Evolutionary conservation across 306 rosid genomes (phyloP).

Genomic region (Crataegus laevigata): DNA sequence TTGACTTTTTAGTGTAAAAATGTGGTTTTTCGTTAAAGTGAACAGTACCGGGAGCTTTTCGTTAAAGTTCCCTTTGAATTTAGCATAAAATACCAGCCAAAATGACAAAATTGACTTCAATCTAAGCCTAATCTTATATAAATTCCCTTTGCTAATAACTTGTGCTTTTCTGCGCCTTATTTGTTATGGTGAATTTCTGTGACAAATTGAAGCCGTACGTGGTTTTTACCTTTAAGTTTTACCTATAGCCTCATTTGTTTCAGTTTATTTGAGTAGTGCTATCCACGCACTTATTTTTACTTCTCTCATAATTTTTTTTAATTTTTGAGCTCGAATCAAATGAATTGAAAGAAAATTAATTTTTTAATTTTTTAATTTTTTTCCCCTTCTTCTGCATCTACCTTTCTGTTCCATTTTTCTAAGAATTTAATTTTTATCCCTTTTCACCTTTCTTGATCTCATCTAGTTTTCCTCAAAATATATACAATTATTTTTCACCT

Average conservation of each 20-base stretch:
- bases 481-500: conserved; percentile 12
- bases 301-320: too few relatives aligned
- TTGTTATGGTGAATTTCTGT: conserved; percentile 1
- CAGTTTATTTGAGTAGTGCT: too few relatives aligned
- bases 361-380: too few relatives aligned
- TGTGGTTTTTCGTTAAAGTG: too few relatives aligned
- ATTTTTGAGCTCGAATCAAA: too few relatives aligned
- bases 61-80: too few relatives aligned
- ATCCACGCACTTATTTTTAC: too few relatives aligned
- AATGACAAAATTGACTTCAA: conserved; percentile 2
- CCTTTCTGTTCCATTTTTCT: conserved; percentile 11
- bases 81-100: not conserved
- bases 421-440: not conserved
- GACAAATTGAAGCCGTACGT: conserved; percentile 12
- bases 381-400: not conserved
- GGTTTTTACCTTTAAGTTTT: not conserved
- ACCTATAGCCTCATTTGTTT: not conserved
- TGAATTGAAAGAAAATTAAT: too few relatives aligned
- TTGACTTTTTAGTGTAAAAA: too few relatives aligned
- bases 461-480: conserved; percentile 3
- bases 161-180: conserved; percentile 21
- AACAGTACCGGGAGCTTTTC: too few relatives aligned
- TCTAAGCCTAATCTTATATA: not conserved
- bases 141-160: not conserved
- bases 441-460: not conserved